Evolutionary conservation across 805 yeast species (phyloP), one percentile per base, ranked within the genome.

Genomic region (Zygosaccharomyces kombuchaensis): DNA sequence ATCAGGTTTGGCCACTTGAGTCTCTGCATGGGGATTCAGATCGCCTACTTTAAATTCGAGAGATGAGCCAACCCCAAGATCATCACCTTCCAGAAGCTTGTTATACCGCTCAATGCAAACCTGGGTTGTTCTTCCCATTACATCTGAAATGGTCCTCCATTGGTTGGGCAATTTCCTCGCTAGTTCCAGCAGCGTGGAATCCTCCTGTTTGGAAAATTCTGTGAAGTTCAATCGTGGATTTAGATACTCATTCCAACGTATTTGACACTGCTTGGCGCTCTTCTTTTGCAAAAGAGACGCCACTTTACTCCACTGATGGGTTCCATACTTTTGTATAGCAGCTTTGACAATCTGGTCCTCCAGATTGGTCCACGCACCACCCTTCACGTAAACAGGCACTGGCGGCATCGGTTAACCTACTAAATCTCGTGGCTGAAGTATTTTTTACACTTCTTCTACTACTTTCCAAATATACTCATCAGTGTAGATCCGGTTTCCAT

Each of bases 251-350:
- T 72, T 73, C 99, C 99, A 91, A 53, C 98, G 71, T 1, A 95
- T 86, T 58, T 89, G 87, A 51, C 95, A 91, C 62, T 93, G 98
- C 58, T 81, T 82, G 4, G 97, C 95, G 1, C 89, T 82, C 65
- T 91, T 91, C 61, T 85, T 80, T 5, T 87, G 82, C 29, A 91
- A 68, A 36, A 91, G 72, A 0, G 97, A 88, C 0, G 96, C 85
- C 4, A 91, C 91, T 41, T 96, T 77, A 10, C 93, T 76, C 99
- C 99, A 91, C 58, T 93, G 96, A 55, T 87, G 89, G 14, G 89
- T 71, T 0, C 99, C 99, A 64, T 91, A 91, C 60, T 91, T 93
- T 32, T 93, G 77, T 2, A 93, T 86, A 1, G 96, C 96, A 0
- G 96, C 96, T 52, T 83, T 82, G 35, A 91, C 70, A 36, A 93